Percentiles rank a stretch among this genome's conserved stretches.
Conservation (phyloP, 2,329 filamentous ascomycete genomes). For the Fusarium sp. region DNA sequence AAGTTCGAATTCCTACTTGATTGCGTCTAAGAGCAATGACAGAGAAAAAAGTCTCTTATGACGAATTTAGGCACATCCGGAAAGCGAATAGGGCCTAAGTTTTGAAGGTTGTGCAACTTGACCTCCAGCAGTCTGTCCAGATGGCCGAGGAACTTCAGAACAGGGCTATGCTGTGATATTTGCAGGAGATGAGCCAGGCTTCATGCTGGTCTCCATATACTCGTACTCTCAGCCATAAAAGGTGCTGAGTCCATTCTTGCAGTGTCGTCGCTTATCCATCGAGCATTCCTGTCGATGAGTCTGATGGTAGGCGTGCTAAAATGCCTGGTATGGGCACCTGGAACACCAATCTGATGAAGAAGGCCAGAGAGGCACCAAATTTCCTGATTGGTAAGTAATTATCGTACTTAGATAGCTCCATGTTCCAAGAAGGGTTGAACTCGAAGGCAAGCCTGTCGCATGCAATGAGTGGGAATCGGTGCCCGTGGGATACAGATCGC, state of each 20-base stretch:
- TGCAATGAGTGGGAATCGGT: fast-evolving
- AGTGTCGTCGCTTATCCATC: background rate
- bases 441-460: background rate
- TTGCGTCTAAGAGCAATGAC: too few relatives aligned
- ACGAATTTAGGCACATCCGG: too few relatives aligned
- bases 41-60: too few relatives aligned
- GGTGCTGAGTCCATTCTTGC: background rate
- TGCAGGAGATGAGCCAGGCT: background rate
- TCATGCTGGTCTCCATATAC: background rate
- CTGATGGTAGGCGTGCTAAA: background rate
- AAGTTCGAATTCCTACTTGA: too few relatives aligned
- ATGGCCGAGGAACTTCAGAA: background rate
- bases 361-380: background rate
- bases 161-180: too few relatives aligned
- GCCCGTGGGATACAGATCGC: fast-evolving
- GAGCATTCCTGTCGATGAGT: background rate
- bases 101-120: background rate
- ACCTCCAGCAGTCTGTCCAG: background rate
- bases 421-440: background rate
- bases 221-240: background rate
- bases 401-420: background rate
- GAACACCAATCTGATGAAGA: background rate
- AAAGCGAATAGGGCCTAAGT: too few relatives aligned
- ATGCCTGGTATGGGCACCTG: background rate
- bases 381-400: background rate